Percentiles rank a stretch among this genome's conserved stretches.
phyloP scores from a whole-genome alignment of 306 rosid species.

The Malus sieversii region DNA sequence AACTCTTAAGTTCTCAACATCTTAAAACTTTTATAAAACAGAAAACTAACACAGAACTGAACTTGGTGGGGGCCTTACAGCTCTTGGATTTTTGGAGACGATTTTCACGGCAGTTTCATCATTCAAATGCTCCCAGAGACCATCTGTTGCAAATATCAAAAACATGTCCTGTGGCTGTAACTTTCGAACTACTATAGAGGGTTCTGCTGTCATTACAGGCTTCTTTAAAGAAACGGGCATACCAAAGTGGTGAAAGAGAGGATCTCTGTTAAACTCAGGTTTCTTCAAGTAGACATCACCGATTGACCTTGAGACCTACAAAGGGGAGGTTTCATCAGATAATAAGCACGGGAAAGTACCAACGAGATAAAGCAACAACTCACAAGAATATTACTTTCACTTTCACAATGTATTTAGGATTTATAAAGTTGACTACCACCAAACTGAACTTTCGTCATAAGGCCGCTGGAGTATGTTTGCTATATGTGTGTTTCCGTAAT shows the following conservation, averaged over 20 bases:
- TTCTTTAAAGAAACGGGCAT: constrained; percentile 41
- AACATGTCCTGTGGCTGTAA: constrained; percentile 42
- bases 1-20: not conserved
- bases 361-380: not conserved
- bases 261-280: constrained; percentile 48
- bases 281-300: constrained; percentile 71
- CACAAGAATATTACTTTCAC: constrained; percentile 4
- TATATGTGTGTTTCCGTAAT: not conserved
- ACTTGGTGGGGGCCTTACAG: constrained; percentile 28
- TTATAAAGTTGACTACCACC: not conserved
- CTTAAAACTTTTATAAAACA: not conserved
- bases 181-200: constrained; percentile 42
- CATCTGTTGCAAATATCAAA: constrained; percentile 67
- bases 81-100: constrained; percentile 43
- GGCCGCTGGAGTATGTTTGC: not conserved
- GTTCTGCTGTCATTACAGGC: constrained; percentile 62
- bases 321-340: not conserved
- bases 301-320: constrained; percentile 69
- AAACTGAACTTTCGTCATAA: not conserved
- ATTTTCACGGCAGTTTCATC: constrained; percentile 55
- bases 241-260: constrained; percentile 41
- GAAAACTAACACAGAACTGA: not conserved
- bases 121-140: constrained; percentile 61
- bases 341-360: not conserved
- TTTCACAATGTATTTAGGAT: not conserved